phyloP scores from a whole-genome alignment of 331 rosid species.

The Dryas integrifolia region DNA sequence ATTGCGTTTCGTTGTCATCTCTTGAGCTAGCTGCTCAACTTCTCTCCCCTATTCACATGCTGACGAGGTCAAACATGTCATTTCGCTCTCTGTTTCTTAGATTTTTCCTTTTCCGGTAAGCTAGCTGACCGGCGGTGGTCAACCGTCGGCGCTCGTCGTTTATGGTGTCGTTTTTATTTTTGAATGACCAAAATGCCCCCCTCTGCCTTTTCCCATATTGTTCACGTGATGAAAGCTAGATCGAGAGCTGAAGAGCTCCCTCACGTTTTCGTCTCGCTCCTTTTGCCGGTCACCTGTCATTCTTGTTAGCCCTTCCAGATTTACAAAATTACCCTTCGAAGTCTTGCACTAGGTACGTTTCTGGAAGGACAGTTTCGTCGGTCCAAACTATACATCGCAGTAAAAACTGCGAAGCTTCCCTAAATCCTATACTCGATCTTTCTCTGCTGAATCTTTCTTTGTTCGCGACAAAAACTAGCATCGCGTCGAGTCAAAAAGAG shows the following conservation, averaged over 20 bases:
- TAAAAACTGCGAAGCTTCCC: constrained; percentile 7
- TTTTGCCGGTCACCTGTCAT: constrained; percentile 33
- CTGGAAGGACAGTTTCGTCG: constrained; percentile 25
- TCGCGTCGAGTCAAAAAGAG: constrained; percentile 16
- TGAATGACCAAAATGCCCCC: constrained; percentile 38
- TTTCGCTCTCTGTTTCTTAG: background rate
- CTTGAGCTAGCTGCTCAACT: constrained; percentile 20
- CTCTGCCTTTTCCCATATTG: constrained; percentile 9
- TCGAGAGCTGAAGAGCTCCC: constrained; percentile 14
- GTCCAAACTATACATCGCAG: background rate
- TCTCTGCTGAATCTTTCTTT: background rate
- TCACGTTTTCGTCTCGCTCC: constrained; percentile 57
- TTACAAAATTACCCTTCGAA: constrained; percentile 48
- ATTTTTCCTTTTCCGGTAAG: background rate
- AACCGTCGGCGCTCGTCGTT: constrained; percentile 8
- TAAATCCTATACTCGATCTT: background rate
- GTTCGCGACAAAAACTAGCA: constrained; percentile 8
- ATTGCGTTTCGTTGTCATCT: constrained; percentile 29
- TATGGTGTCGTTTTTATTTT: background rate
- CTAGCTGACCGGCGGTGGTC: constrained; percentile 4
- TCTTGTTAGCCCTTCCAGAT: background rate
- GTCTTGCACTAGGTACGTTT: background rate
- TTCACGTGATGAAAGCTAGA: constrained; percentile 39
- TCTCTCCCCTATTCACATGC: background rate
- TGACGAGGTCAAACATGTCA: constrained; percentile 35